Conservation (phyloP, 108 stramenopile genomes). For the Conticribra guillardii region DNA sequence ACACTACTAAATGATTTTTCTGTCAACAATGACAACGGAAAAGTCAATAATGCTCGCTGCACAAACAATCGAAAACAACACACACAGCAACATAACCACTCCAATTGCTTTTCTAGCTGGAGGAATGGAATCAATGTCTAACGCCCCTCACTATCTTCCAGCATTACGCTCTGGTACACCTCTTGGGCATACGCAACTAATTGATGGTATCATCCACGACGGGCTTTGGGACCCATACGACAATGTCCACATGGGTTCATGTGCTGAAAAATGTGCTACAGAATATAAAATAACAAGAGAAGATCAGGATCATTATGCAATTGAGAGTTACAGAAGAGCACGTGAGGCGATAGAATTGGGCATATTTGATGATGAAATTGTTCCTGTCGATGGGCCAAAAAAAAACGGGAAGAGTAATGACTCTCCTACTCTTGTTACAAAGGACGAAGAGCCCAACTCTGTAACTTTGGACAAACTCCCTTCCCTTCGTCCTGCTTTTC, state of each 20-base stretch:
- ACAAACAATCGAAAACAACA: constrained; percentile 61
- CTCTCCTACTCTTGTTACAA: constrained; percentile 50
- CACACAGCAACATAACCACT: constrained; percentile 5
- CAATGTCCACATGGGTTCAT: constrained; percentile 95
- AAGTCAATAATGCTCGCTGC: constrained; percentile 81
- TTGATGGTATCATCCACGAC: constrained; percentile 91
- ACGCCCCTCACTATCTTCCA: constrained; percentile 93
- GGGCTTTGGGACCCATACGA: constrained; percentile 97
- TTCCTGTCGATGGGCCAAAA: constrained; percentile 70
- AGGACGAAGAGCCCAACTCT: constrained; percentile 88
- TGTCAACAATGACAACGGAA: too few species aligned
- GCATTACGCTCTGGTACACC: constrained; percentile 67
- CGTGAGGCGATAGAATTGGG: constrained; percentile 71
- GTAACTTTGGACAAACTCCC: constrained; percentile 79
- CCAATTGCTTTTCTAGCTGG: constrained; percentile 84
- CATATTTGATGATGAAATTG: constrained; percentile 78
- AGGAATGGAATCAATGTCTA: constrained; percentile 97
- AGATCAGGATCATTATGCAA: constrained; percentile 93
- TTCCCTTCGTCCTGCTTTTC: constrained; percentile 85
- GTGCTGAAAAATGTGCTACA: constrained; percentile 91
- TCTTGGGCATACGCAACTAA: constrained; percentile 71
- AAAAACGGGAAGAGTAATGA: constrained; percentile 54
- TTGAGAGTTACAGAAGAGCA: constrained; percentile 85
- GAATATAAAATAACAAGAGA: constrained; percentile 84
- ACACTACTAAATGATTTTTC: too few species aligned